A percentile compares a stretch with the other conserved stretches of the same genome.
phyloP scores from a whole-genome alignment of 768 basidiomycete species.

The Lyophyllum shimeji region DNA sequence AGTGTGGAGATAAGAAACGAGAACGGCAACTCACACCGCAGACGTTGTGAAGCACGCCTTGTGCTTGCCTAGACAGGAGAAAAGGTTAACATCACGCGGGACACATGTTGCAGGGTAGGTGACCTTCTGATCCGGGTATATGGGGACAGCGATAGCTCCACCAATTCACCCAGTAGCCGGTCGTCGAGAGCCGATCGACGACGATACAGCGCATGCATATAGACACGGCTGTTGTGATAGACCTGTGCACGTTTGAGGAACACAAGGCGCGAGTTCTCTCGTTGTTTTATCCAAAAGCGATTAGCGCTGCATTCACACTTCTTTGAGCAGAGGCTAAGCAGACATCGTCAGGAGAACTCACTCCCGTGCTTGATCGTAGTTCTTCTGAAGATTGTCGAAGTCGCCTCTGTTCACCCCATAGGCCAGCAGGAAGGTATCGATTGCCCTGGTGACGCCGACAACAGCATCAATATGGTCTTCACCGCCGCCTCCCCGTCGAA shows the following conservation, averaged over 20 bases:
- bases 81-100: constrained; percentile 1
- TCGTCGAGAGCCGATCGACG: constrained; percentile 76
- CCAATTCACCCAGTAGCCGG: constrained; percentile 60
- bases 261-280: constrained; percentile 71
- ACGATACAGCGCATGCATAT: constrained; percentile 76
- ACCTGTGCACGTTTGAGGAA: constrained; percentile 78
- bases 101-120: constrained; percentile 13
- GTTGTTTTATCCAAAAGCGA: constrained; percentile 69
- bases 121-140: constrained; percentile 79
- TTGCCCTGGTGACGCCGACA: constrained; percentile 65
- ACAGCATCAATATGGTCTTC: constrained; percentile 91
- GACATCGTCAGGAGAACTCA: constrained; percentile 28
- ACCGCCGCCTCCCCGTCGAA: constrained; percentile 59
- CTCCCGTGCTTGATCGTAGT: constrained; percentile 63
- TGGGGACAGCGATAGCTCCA: constrained; percentile 75
- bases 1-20: not conserved
- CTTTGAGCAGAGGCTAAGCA: not conserved
- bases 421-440: constrained; percentile 73
- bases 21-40: constrained; percentile 50
- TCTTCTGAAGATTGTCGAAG: constrained; percentile 67
- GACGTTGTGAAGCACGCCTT: constrained; percentile 61
- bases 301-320: constrained; percentile 43
- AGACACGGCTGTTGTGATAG: constrained; percentile 74
- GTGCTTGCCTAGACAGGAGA: constrained; percentile 56
- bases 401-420: constrained; percentile 63